A percentile compares a stretch with the other conserved stretches of the same genome.
Evolutionary conservation across 805 yeast genomes (phyloP).

Genomic region (Yarrowia deformans): DNA sequence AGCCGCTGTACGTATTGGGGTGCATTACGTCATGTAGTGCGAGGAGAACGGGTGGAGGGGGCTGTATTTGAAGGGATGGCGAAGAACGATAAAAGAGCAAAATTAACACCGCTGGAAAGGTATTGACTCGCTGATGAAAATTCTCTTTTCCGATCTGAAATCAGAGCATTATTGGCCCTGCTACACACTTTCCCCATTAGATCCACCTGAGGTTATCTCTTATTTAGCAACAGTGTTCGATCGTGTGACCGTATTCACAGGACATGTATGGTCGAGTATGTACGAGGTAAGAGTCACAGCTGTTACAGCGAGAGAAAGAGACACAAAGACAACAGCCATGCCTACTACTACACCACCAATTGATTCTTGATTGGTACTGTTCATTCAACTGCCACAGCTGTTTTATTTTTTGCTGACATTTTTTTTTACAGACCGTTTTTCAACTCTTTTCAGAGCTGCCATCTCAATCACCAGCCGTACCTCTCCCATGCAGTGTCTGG

Average conservation of each 20-base stretch:
- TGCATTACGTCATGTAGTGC: background rate
- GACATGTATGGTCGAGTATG: too few species aligned
- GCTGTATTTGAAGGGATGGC: too few species aligned
- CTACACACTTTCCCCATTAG: background rate
- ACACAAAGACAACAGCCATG: too few species aligned
- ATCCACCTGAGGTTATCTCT: constrained; percentile 21
- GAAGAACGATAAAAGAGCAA: background rate
- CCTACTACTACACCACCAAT: too few species aligned
- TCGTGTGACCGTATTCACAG: constrained; percentile 17
- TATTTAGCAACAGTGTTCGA: background rate
- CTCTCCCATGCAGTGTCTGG: background rate
- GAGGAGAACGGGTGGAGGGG: background rate
- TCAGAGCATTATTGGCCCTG: too few species aligned
- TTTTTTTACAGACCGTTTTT: background rate
- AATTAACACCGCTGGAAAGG: background rate
- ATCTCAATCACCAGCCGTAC: constrained; percentile 32
- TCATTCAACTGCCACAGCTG: too few species aligned
- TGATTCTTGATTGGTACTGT: too few species aligned
- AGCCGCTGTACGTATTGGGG: constrained; percentile 17
- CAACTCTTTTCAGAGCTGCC: background rate
- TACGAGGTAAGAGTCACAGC: background rate
- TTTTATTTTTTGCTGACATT: background rate
- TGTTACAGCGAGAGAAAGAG: too few species aligned
- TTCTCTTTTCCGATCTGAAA: background rate
- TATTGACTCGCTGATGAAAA: background rate